Percentiles rank a stretch among this genome's conserved stretches.
phyloP scores from a whole-genome alignment of 1,139 yeast genomes.

The Scheffersomyces lignicola region DNA sequence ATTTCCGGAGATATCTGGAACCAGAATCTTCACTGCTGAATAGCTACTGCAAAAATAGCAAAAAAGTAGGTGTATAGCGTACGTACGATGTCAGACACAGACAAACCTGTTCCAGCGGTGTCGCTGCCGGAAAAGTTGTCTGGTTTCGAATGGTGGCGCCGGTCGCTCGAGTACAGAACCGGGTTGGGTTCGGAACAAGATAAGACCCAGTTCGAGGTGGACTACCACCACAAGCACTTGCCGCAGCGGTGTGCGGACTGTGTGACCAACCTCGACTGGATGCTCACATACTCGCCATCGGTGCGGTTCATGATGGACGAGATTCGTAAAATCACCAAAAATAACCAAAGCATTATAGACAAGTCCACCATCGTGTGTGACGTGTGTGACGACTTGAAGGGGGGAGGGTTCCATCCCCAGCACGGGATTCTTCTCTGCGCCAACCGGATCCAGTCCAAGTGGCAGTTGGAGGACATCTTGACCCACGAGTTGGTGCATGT shows the following conservation, averaged over 20 bases:
- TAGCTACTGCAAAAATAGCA: no score
- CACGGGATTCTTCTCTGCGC: slow-evolving; percentile 85
- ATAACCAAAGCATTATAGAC: slow-evolving; percentile 17
- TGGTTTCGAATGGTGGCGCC: slow-evolving; percentile 83
- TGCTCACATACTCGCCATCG: slow-evolving; percentile 76
- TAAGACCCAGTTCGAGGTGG: slow-evolving; percentile 57
- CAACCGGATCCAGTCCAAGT: slow-evolving; percentile 72
- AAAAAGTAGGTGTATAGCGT: no score
- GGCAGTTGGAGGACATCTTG: slow-evolving; percentile 87
- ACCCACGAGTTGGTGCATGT: slow-evolving; percentile 94
- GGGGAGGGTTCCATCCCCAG: slow-evolving; percentile 94
- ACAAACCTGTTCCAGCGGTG: slow-evolving; percentile 5
- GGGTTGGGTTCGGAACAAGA: slow-evolving; percentile 66
- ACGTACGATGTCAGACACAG: background rate
- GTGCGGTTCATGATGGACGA: slow-evolving; percentile 88
- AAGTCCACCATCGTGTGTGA: slow-evolving; percentile 68
- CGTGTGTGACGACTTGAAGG: slow-evolving; percentile 80
- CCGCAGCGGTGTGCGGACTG: slow-evolving; percentile 63
- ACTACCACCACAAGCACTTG: slow-evolving; percentile 46
- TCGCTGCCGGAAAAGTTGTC: slow-evolving; percentile 24
- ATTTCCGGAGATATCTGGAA: no score
- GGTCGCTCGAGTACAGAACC: slow-evolving; percentile 69
- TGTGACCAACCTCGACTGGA: slow-evolving; percentile 75
- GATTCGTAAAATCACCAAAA: slow-evolving; percentile 68
- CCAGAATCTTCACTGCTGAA: no score